A percentile compares a stretch with the other conserved stretches of the same genome.
Conservation (phyloP, 768 basidiomycete genomes). For the Lentinula edodes region DNA sequence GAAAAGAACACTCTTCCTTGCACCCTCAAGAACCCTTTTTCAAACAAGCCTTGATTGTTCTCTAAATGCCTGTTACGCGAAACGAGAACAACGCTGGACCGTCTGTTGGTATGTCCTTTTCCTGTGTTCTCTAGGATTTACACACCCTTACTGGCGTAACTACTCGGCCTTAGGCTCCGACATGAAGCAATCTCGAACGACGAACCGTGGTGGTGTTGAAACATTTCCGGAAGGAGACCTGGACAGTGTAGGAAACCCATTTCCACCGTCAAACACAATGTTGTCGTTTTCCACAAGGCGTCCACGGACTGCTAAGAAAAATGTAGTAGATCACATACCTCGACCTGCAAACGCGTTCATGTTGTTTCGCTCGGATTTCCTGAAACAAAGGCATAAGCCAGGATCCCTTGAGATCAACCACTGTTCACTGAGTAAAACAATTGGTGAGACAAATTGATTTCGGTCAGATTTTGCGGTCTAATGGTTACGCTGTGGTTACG, state of each 20-base stretch:
- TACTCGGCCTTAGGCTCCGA: too few species aligned
- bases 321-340: constrained; percentile 60
- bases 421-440: constrained; percentile 66
- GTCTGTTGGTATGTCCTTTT: neutral
- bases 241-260: neutral
- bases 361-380: constrained; percentile 78
- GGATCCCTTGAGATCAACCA: constrained; percentile 74
- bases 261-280: neutral
- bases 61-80: neutral
- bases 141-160: too few species aligned
- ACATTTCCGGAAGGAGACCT: too few species aligned
- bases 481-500: neutral
- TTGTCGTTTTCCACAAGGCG: neutral
- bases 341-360: constrained; percentile 88
- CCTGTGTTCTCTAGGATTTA: too few species aligned
- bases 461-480: neutral
- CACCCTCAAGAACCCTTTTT: too few species aligned
- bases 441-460: constrained; percentile 35
- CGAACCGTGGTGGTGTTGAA: too few species aligned
- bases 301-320: constrained; percentile 54
- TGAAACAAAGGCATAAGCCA: constrained; percentile 72
- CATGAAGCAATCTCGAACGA: too few species aligned
- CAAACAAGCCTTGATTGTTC: neutral
- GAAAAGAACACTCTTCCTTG: too few species aligned
- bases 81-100: too few species aligned